Percentiles rank a stretch among this genome's conserved stretches.
Conservation (phyloP, 345 rosid genomes). For the Isatis tinctoria region DNA sequence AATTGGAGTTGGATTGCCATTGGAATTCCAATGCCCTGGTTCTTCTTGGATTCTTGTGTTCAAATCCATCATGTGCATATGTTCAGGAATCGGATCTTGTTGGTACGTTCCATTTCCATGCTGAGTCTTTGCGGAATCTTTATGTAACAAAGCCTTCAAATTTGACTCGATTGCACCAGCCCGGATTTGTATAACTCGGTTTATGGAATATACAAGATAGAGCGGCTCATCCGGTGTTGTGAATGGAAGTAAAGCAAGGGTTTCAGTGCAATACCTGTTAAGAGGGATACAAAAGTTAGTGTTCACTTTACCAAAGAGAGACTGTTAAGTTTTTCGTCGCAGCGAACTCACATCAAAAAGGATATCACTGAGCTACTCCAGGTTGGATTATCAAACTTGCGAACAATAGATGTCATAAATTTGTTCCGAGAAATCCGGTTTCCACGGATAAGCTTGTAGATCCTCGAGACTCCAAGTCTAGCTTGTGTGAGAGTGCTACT, state of each 20-base stretch:
- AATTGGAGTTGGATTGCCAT: conserved; percentile 37
- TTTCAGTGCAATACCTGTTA: conserved; percentile 93
- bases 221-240: conserved; percentile 97
- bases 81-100: conserved; percentile 32
- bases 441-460: conserved; percentile 95
- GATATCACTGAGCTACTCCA: conserved; percentile 61
- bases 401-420: conserved; percentile 95
- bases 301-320: neutral
- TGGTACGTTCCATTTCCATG: conserved; percentile 49
- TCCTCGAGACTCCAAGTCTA: conserved; percentile 93
- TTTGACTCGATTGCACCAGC: conserved; percentile 93
- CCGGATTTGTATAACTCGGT: conserved; percentile 91
- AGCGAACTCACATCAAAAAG: conserved; percentile 71
- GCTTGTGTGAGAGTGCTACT: conserved; percentile 70
- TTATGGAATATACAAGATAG: conserved; percentile 82
- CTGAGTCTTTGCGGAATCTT: conserved; percentile 39
- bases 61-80: conserved; percentile 47
- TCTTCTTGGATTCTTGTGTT: conserved; percentile 50
- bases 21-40: conserved; percentile 30
- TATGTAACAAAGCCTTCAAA: conserved; percentile 67
- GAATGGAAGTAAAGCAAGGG: conserved; percentile 90
- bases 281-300: conserved; percentile 20
- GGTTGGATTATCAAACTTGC: conserved; percentile 85
- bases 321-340: neutral
- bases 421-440: conserved; percentile 88